Evolutionary conservation across 2,329 filamentous ascomycete species (phyloP).

Genomic region (Canariomyces notabilis): DNA sequence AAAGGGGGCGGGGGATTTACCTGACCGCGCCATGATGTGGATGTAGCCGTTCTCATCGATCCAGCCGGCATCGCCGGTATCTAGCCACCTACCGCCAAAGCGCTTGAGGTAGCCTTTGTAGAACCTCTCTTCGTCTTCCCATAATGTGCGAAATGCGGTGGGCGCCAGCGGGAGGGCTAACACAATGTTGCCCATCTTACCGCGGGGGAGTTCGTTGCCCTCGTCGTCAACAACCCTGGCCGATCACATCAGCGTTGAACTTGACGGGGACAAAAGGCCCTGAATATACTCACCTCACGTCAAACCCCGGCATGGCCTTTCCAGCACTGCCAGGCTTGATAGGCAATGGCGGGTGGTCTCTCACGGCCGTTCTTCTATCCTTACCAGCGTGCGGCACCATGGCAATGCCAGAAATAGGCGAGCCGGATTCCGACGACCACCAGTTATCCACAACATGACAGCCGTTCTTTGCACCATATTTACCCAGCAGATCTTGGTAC

Average conservation of each 20-base stretch:
- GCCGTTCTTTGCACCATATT: constrained; percentile 61
- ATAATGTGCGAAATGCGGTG: constrained; percentile 79
- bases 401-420: constrained; percentile 53
- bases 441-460: constrained; percentile 56
- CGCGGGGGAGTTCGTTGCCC: constrained; percentile 64
- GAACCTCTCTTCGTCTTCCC: constrained; percentile 80
- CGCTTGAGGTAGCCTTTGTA: constrained; percentile 79
- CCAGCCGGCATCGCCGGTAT: constrained; percentile 87
- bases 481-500: constrained; percentile 68
- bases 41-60: constrained; percentile 70
- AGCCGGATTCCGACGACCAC: constrained; percentile 57
- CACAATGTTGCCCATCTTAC: constrained; percentile 88
- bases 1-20: constrained; percentile 51
- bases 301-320: constrained; percentile 87
- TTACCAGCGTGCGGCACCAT: constrained; percentile 54
- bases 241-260: background rate
- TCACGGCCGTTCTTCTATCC: constrained; percentile 41
- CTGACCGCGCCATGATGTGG: constrained; percentile 55
- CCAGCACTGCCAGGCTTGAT: constrained; percentile 84
- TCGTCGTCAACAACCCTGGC: constrained; percentile 69
- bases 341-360: constrained; percentile 40
- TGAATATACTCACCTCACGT: constrained; percentile 48
- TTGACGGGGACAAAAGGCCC: too few species aligned
- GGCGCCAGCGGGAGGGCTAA: constrained; percentile 77
- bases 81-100: constrained; percentile 77